These are phyloP conservation scores for Orbilia blumenaviensis DNA, from an alignment of 2,329 filamentous ascomycete genomes.

Conservation along the genomic window DNA sequence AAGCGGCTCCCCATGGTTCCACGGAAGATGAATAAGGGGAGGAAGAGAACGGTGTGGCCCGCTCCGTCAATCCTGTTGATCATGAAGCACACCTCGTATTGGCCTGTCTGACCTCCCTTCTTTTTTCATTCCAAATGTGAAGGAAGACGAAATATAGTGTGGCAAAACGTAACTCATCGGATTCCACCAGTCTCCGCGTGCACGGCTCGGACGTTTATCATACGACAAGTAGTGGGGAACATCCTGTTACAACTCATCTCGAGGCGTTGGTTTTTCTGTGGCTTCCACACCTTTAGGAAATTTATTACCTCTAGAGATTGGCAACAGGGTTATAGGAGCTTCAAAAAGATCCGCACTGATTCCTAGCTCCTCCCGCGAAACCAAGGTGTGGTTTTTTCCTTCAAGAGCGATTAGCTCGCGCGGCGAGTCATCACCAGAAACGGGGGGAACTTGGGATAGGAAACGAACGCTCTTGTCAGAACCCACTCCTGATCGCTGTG, in stretches of 20 bases:
- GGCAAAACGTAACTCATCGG: constrained; percentile 11
- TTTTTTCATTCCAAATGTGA: not conserved
- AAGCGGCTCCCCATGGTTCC: not conserved
- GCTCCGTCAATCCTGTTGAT: not conserved
- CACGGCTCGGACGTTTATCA: constrained; percentile 23
- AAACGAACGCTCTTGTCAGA: not conserved
- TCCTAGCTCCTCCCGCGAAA: not conserved
- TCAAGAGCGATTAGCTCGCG: constrained; percentile 26
- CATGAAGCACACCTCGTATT: constrained; percentile 22
- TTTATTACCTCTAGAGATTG: constrained; percentile 3
- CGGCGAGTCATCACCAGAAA: not conserved
- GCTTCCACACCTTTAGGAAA: not conserved
- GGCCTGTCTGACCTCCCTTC: not conserved
- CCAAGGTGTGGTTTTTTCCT: not conserved
- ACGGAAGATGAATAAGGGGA: not conserved
- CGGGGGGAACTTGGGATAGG: constrained; percentile 25
- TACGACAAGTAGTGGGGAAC: constrained; percentile 1
- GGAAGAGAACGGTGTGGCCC: not conserved
- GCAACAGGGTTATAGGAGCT: not conserved
- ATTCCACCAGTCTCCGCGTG: not conserved
- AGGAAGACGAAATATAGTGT: constrained; percentile 20
- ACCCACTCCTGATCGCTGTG: not conserved
- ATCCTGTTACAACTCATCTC: not conserved
- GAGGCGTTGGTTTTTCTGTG: not conserved
- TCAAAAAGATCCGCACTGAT: not conserved